Conservation (phyloP, 2,329 filamentous ascomycete species). For the Cytospora piceicola region DNA sequence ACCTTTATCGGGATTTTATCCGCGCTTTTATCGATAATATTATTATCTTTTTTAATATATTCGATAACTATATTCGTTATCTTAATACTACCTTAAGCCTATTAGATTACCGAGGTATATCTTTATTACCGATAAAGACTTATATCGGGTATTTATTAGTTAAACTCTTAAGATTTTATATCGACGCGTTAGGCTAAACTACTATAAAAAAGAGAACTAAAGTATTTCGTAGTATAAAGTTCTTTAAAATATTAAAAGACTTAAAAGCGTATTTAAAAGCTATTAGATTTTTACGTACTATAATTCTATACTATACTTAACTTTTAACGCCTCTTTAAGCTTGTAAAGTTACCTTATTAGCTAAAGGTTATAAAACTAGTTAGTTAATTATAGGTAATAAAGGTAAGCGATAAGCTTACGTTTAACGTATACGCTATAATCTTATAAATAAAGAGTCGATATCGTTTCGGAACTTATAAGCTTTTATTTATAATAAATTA, state of each 20-base stretch:
- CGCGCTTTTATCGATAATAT: constrained; percentile 14
- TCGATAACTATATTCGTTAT: constrained; percentile 4
- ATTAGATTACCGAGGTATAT: background rate
- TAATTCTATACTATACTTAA: constrained; percentile 8
- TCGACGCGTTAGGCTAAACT: background rate
- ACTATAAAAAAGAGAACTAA: background rate
- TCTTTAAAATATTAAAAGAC: background rate
- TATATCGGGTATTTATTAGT: constrained; percentile 3
- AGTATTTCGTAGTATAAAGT: background rate
- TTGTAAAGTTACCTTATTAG: background rate
- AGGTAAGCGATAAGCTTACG: too few species aligned
- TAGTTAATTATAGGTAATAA: background rate
- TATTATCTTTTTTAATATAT: constrained; percentile 8
- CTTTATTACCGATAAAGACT: background rate
- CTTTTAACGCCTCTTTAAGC: background rate
- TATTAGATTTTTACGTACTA: background rate
- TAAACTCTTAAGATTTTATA: constrained; percentile 19
- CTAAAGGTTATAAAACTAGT: background rate
- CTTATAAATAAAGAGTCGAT: background rate
- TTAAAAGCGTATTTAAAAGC: constrained; percentile 5
- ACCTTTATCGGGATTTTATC: background rate
- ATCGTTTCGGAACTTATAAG: background rate
- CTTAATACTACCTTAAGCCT: constrained; percentile 1
- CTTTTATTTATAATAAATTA: background rate
- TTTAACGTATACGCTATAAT: background rate